Conservation (phyloP, 2,329 filamentous ascomycete species). For the Fusarium redolens region DNA sequence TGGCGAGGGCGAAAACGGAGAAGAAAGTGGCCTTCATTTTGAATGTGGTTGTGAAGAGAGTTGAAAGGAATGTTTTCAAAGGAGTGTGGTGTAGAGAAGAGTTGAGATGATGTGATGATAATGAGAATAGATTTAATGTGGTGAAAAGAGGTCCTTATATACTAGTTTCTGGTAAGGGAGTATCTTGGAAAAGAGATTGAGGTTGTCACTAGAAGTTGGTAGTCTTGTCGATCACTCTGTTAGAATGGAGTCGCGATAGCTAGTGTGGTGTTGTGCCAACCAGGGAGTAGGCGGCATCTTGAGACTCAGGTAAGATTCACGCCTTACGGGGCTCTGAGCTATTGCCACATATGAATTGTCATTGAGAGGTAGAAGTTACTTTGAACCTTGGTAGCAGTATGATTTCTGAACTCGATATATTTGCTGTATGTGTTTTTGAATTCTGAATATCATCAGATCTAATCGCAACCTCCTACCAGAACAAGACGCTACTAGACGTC, state of each 20-base stretch:
- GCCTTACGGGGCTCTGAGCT: background rate
- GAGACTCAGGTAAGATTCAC: background rate
- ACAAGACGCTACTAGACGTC: background rate
- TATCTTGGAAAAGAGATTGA: background rate
- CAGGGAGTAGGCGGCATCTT: background rate
- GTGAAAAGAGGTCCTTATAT: constrained; percentile 10
- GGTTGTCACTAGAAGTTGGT: background rate
- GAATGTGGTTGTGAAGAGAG: background rate
- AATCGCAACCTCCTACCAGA: too few species aligned
- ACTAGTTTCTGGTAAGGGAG: background rate
- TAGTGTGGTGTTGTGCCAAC: constrained; percentile 8
- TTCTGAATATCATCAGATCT: background rate
- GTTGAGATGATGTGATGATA: constrained; percentile 14
- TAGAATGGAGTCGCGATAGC: background rate
- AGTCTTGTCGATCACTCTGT: constrained; percentile 25
- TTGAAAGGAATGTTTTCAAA: background rate
- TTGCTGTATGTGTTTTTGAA: too few species aligned
- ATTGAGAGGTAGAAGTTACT: background rate
- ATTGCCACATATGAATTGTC: background rate
- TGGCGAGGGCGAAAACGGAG: constrained; percentile 39
- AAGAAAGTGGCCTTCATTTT: constrained; percentile 45
- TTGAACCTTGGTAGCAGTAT: fast-evolving
- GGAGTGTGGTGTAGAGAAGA: background rate
- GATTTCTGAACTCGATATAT: background rate
- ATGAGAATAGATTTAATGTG: background rate